phyloP scores from a whole-genome alignment of 1,139 yeast genomes.

The Zygosaccharomyces sapae region DNA sequence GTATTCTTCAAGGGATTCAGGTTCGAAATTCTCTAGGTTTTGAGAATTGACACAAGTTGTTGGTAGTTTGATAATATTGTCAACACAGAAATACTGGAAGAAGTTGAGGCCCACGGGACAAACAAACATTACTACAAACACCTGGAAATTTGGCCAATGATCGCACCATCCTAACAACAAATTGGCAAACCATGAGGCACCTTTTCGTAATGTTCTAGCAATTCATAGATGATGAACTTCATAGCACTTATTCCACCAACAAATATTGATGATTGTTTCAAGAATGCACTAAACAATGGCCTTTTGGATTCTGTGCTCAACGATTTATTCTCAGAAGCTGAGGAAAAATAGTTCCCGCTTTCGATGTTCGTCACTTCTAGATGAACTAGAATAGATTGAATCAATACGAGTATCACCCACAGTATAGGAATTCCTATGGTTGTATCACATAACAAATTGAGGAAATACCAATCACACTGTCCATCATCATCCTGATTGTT shows the following conservation, averaged over 20 bases:
- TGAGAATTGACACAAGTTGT: conserved; percentile 26
- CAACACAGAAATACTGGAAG: conserved; percentile 80
- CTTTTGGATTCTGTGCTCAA: conserved; percentile 37
- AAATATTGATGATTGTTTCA: conserved; percentile 71
- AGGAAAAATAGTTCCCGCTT: conserved; percentile 64
- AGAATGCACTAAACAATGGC: conserved; percentile 61
- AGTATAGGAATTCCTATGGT: conserved; percentile 91
- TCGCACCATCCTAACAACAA: conserved; percentile 72
- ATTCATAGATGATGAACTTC: conserved; percentile 53
- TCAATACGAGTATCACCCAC: conserved; percentile 47
- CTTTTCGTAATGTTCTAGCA: conserved; percentile 53
- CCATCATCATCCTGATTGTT: conserved; percentile 41
- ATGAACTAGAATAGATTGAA: conserved; percentile 48
- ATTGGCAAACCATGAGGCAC: conserved; percentile 46
- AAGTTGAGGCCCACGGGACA: conserved; percentile 79
- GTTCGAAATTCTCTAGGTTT: conserved; percentile 29
- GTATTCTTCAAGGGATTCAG: conserved; percentile 10
- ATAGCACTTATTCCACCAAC: conserved; percentile 52
- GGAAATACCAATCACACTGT: conserved; percentile 89
- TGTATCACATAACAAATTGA: conserved; percentile 83
- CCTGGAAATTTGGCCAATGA: conserved; percentile 74
- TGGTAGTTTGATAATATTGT: conserved; percentile 73
- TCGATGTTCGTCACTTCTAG: conserved; percentile 56
- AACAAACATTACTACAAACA: conserved; percentile 79
- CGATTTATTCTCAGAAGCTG: conserved; percentile 5